Conservation (phyloP, 148 eudicot species). For the Rhododendron simsii region DNA sequence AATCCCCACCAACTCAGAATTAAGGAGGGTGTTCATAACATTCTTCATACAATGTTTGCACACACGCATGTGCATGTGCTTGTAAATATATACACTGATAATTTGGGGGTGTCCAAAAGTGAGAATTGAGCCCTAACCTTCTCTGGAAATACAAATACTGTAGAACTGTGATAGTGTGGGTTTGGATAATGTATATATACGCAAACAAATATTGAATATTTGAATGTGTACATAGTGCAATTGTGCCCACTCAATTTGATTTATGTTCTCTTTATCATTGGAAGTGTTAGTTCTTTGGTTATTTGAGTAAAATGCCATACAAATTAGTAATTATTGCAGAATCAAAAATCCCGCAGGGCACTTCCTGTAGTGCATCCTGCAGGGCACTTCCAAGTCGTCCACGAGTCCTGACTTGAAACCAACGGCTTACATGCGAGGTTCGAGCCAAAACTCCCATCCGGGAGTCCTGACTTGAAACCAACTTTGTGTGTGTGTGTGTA, state of each 20-base stretch:
- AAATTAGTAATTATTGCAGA: too few relatives aligned
- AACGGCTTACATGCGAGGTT: too few relatives aligned
- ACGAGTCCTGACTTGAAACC: too few relatives aligned
- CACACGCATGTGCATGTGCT: too few relatives aligned
- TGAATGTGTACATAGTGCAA: neutral
- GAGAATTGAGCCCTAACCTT: neutral
- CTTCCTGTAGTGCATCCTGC: too few relatives aligned
- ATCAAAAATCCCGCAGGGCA: too few relatives aligned
- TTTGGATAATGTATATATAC: neutral
- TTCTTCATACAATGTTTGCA: neutral
- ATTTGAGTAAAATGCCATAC: neutral
- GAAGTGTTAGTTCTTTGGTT: neutral
- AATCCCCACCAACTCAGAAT: constrained; percentile 12
- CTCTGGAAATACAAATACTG: neutral
- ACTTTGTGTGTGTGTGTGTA: too few relatives aligned
- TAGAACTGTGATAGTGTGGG: neutral
- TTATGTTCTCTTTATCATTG: neutral
- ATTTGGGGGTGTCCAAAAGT: neutral
- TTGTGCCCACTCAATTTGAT: neutral
- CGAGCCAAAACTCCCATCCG: too few relatives aligned
- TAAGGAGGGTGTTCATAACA: neutral
- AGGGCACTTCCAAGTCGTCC: too few relatives aligned
- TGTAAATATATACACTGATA: neutral
- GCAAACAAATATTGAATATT: neutral
- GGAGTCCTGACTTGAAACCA: too few relatives aligned